A percentile compares a stretch with the other conserved stretches of the same genome.
phyloP scores from a whole-genome alignment of 305 asterid genomes.

The Solanum hybrid region DNA sequence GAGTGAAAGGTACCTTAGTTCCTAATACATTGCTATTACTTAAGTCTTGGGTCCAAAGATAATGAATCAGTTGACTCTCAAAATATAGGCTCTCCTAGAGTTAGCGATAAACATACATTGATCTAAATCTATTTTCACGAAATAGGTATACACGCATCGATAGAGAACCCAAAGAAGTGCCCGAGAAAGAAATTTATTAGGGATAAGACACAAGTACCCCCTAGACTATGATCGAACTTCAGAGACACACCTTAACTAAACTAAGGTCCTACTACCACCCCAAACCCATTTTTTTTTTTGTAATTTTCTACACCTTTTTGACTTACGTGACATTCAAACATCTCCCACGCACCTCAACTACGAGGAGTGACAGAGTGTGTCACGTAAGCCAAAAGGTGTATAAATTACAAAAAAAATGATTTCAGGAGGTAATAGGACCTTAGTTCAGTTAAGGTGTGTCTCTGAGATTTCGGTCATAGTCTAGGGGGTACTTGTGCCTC shows the following conservation, averaged over 20 bases:
- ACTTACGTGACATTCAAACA: too few species aligned
- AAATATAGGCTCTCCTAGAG: not conserved
- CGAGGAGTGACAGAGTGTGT: not conserved
- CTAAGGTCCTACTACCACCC: too few species aligned
- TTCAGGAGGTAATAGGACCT: not conserved
- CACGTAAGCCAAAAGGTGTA: not conserved
- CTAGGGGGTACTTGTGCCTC: not conserved
- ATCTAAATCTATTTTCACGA: not conserved
- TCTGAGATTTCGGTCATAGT: not conserved
- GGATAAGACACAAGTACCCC: too few species aligned
- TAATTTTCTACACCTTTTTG: too few species aligned
- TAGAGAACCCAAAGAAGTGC: not conserved
- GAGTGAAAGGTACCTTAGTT: not conserved
- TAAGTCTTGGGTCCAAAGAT: not conserved
- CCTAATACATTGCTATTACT: not conserved
- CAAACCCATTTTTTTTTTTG: too few species aligned
- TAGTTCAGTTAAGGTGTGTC: not conserved
- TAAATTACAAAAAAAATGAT: too few species aligned
- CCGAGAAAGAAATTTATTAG: too few species aligned
- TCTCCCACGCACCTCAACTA: too few species aligned
- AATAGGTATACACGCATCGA: not conserved
- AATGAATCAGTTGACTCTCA: not conserved
- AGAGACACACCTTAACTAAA: not conserved
- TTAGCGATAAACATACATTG: not conserved
- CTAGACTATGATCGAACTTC: not conserved